A percentile compares a stretch with the other conserved stretches of the same genome.
Evolutionary conservation across 2,329 filamentous ascomycete species (phyloP).

Genomic region (Lizonia empirigonia): DNA sequence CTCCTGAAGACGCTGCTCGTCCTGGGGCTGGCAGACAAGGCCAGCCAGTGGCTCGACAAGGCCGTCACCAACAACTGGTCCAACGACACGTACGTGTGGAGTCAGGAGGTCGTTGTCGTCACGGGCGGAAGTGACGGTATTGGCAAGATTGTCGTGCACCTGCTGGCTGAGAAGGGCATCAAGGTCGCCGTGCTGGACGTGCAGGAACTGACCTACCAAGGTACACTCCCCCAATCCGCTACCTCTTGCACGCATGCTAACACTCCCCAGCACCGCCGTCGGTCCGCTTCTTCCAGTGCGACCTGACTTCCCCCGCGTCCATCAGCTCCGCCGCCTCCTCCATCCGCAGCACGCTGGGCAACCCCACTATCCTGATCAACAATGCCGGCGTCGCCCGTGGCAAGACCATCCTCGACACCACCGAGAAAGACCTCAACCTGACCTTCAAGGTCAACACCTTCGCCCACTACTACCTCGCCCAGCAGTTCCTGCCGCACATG

Average conservation of each 20-base stretch:
- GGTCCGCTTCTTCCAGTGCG: conserved; percentile 72
- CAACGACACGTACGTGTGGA: conserved; percentile 66
- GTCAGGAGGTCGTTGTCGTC: conserved; percentile 71
- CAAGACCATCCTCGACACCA: conserved; percentile 64
- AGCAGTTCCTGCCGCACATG: conserved; percentile 72
- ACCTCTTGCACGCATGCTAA: conserved; percentile 5
- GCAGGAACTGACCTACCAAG: conserved; percentile 62
- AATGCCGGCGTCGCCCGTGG: conserved; percentile 70
- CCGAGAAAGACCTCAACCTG: conserved; percentile 64
- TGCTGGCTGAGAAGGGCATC: conserved; percentile 68
- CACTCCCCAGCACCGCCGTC: conserved; percentile 51
- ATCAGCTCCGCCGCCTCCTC: conserved; percentile 59
- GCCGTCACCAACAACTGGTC: conserved; percentile 59
- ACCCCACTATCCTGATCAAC: conserved; percentile 73
- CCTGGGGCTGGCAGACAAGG: conserved; percentile 57
- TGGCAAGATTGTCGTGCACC: conserved; percentile 67
- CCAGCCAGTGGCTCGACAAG: conserved; percentile 60
- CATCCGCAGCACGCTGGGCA: conserved; percentile 63
- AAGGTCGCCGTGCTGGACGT: conserved; percentile 76
- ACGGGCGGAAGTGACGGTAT: conserved; percentile 79
- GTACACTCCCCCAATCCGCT: conserved; percentile 22
- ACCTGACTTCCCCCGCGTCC: conserved; percentile 65
- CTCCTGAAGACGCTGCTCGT: conserved; percentile 61
- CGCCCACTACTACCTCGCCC: conserved; percentile 68
- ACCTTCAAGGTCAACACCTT: conserved; percentile 75